Percentiles rank a stretch among this genome's conserved stretches.
Evolutionary conservation across 139 green algal genomes (phyloP).

Genomic region (Spirogloea muscicola): DNA sequence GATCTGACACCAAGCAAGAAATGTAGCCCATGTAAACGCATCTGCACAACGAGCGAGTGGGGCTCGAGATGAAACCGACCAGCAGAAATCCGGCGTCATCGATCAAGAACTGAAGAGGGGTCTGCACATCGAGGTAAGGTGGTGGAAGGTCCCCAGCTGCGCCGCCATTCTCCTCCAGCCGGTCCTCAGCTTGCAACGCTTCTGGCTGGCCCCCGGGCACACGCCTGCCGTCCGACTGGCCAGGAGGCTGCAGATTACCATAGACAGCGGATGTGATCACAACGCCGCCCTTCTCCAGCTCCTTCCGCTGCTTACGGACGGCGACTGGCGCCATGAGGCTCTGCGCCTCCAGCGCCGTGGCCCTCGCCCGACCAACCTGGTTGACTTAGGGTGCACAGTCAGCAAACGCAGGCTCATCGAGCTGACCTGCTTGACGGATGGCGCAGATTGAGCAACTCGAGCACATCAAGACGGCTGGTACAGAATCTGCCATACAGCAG

Average conservation of each 20-base stretch:
- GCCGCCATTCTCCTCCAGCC: slow-evolving; percentile 1
- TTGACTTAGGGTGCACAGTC: not conserved
- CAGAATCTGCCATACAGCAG: too few relatives aligned
- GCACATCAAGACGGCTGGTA: too few relatives aligned
- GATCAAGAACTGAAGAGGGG: slow-evolving; percentile 25
- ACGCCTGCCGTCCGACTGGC: not conserved
- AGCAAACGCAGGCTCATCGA: too few relatives aligned
- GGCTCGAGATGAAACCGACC: slow-evolving; percentile 4
- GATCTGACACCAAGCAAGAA: not conserved
- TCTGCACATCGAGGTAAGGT: slow-evolving; percentile 15
- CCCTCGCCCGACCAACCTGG: not conserved
- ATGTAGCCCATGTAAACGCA: not conserved
- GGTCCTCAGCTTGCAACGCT: not conserved
- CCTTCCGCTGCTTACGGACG: not conserved
- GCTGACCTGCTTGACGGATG: not conserved
- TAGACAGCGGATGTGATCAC: slow-evolving; percentile 10
- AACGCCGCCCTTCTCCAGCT: slow-evolving; percentile 11
- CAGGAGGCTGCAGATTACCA: slow-evolving; percentile 1
- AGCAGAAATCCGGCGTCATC: slow-evolving; percentile 10
- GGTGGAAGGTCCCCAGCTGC: slow-evolving; percentile 3
- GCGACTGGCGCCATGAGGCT: not conserved
- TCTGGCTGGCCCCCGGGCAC: not conserved
- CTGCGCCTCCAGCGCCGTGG: not conserved
- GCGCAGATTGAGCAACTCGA: not conserved
- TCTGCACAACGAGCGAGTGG: not conserved